Conservation (phyloP, 163 green algal genomes). For the Chlorella variabilis region DNA sequence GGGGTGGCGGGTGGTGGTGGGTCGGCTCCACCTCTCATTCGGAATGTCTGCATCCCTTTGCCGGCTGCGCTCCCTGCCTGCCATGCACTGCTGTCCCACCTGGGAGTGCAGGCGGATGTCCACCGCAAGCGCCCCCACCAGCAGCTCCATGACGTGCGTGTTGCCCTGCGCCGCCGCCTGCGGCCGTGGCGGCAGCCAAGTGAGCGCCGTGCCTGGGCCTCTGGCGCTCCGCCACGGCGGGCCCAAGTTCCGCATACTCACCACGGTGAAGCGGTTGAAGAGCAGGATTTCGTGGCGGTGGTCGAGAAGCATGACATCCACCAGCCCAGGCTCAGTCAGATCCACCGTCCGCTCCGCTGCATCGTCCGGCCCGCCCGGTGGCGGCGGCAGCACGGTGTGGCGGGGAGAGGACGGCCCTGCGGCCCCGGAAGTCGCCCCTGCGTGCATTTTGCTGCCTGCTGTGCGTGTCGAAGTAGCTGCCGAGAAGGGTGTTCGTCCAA, state of each 20-base stretch:
- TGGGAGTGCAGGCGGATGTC: conserved; percentile 14
- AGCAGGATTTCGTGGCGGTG: no score
- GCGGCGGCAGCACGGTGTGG: neutral
- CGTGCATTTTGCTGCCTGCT: neutral
- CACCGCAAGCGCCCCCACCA: neutral
- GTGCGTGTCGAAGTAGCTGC: no score
- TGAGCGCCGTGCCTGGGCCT: no score
- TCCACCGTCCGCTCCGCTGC: neutral
- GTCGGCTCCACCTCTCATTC: no score
- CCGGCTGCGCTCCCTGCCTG: no score
- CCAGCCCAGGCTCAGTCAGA: neutral
- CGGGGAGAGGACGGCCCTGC: neutral
- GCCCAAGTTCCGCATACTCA: no score
- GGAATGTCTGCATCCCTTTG: no score
- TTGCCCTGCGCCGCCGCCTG: conserved; percentile 21
- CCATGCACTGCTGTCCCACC: neutral
- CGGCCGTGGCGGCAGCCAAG: neutral
- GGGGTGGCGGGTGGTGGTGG: no score
- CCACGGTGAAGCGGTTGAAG: no score
- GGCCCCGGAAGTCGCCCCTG: neutral
- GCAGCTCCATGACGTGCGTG: conserved; percentile 6
- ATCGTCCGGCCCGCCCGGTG: neutral
- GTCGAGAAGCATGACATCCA: conserved; percentile 15
- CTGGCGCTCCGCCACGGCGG: no score
- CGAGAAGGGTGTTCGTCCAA: no score